These are phyloP conservation scores for Guadua angustifolia DNA, from an alignment of 176 grass and related monocot genomes.

Conservation along the genomic window DNA sequence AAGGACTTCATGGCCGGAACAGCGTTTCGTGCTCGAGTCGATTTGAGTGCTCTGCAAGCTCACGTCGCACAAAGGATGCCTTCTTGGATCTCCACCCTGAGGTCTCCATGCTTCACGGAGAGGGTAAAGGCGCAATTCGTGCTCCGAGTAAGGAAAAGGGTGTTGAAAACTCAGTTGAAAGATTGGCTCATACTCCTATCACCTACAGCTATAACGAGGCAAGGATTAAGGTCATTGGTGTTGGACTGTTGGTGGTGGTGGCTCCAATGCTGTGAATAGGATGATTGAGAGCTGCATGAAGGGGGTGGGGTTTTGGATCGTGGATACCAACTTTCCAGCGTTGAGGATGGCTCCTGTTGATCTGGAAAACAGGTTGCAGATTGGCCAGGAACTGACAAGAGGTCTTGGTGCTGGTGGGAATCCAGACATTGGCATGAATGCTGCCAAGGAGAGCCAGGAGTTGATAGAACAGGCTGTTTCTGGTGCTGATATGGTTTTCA, in stretches of 20 bases:
- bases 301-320: background rate
- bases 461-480: background rate
- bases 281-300: background rate
- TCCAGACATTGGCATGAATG: slow-evolving; percentile 7
- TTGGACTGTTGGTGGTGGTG: slow-evolving; percentile 1
- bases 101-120: slow-evolving; percentile 46
- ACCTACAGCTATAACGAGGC: slow-evolving; percentile 44
- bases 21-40: background rate
- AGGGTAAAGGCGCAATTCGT: slow-evolving; percentile 14
- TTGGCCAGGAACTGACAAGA: background rate
- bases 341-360: background rate
- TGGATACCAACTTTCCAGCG: background rate
- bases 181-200: background rate
- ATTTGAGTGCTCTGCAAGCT: slow-evolving; percentile 24
- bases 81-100: slow-evolving; percentile 52
- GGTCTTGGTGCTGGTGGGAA: background rate
- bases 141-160: slow-evolving; percentile 1
- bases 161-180: slow-evolving; percentile 10
- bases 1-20: background rate
- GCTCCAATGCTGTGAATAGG: background rate
- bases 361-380: background rate
- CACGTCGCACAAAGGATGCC: slow-evolving; percentile 27
- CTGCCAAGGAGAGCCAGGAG: background rate
- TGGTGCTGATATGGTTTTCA: background rate
- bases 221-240: slow-evolving; percentile 24